phyloP scores from a whole-genome alignment of 2,329 filamentous ascomycete genomes.

The Sarocladiaceae sp. region DNA sequence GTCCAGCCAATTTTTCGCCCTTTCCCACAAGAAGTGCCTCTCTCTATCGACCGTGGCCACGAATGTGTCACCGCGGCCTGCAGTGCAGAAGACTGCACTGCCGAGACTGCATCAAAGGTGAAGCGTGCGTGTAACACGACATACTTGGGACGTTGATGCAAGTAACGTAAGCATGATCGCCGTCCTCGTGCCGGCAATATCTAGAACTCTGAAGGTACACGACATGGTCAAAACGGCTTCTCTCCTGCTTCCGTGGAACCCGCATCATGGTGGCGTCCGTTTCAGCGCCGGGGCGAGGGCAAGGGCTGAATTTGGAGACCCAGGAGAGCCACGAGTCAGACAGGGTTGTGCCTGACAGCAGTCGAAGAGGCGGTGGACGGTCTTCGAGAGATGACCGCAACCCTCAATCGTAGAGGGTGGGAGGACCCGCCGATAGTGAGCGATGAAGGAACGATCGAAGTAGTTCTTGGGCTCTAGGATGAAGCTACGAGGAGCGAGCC shows the following conservation, averaged over 20 bases:
- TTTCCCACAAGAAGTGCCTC: background rate
- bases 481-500: slow-evolving; percentile 5
- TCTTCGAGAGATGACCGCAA: too few species aligned
- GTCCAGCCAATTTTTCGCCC: background rate
- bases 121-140: too few species aligned
- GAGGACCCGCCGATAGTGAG: background rate
- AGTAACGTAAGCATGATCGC: too few species aligned
- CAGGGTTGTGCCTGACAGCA: slow-evolving; percentile 4
- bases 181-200: too few species aligned
- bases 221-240: background rate
- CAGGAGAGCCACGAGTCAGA: slow-evolving; percentile 2
- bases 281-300: background rate
- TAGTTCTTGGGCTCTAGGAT: background rate
- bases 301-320: background rate
- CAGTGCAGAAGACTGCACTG: too few species aligned
- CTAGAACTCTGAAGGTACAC: background rate
- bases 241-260: slow-evolving; percentile 3
- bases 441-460: background rate
- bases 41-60: too few species aligned
- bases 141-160: too few species aligned
- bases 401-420: background rate
- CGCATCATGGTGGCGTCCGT: slow-evolving; percentile 1
- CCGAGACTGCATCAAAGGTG: too few species aligned
- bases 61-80: too few species aligned
- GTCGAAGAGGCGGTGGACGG: background rate